These are phyloP conservation scores for Sclerotiophoma versabilis DNA, from an alignment of 2,329 filamentous ascomycete species.

Conservation along the genomic window DNA sequence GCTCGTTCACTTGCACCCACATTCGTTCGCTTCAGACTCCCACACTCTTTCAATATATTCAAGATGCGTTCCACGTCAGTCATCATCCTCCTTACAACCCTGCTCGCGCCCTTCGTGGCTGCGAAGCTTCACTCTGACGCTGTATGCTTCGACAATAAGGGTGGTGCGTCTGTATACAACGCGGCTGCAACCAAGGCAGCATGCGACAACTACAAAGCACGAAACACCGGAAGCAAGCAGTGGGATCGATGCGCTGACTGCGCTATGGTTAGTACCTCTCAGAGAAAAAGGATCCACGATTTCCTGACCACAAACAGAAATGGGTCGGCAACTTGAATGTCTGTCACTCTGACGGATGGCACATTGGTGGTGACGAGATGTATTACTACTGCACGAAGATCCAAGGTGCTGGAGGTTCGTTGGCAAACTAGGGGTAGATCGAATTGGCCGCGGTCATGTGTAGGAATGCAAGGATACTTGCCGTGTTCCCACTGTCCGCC, in stretches of 20 bases:
- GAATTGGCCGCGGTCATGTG: too few species aligned
- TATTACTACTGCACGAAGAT: constrained; percentile 34
- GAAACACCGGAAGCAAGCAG: constrained; percentile 35
- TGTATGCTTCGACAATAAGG: constrained; percentile 29
- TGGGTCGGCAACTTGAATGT: constrained; percentile 27
- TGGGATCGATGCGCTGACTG: constrained; percentile 43
- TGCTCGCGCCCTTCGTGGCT: constrained; percentile 21
- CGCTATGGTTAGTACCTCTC: constrained; percentile 23
- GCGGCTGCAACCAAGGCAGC: constrained; percentile 29
- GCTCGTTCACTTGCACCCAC: background rate
- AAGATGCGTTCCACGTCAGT: constrained; percentile 32
- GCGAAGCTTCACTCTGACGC: constrained; percentile 32
- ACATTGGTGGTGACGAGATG: constrained; percentile 42
- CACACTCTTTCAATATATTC: constrained; percentile 5
- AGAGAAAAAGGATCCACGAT: background rate
- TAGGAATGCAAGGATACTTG: too few species aligned
- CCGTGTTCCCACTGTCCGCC: too few species aligned
- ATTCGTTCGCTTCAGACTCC: background rate
- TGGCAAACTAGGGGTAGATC: constrained; percentile 12
- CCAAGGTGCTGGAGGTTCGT: constrained; percentile 25
- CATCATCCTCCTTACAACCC: constrained; percentile 19
- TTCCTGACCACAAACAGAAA: constrained; percentile 8
- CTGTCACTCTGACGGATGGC: constrained; percentile 31
- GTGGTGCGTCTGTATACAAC: constrained; percentile 32
- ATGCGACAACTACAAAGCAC: constrained; percentile 29